phyloP scores from a whole-genome alignment of 2,329 filamentous ascomycete genomes.

The Fusarium keratoplasticum region DNA sequence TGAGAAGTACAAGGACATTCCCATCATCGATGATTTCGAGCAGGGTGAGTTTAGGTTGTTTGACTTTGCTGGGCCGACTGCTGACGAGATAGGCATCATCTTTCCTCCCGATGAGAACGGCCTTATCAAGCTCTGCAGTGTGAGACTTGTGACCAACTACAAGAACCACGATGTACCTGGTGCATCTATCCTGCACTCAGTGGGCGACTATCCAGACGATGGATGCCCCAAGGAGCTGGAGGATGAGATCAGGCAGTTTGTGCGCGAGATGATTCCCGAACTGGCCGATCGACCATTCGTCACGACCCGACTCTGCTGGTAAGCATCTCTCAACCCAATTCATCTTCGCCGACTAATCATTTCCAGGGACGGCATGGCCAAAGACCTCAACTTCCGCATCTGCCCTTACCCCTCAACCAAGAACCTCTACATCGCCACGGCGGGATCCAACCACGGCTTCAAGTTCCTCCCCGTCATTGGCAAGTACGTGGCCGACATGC shows the following conservation, averaged over 20 bases:
- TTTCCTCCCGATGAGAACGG: slow-evolving; percentile 63
- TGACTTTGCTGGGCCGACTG: neutral
- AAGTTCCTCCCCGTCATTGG: slow-evolving; percentile 67
- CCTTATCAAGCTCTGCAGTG: slow-evolving; percentile 65
- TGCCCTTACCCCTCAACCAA: slow-evolving; percentile 30
- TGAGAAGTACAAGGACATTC: slow-evolving; percentile 57
- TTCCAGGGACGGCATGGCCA: slow-evolving; percentile 46
- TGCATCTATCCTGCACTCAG: slow-evolving; percentile 33
- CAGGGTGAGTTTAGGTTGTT: slow-evolving; percentile 19
- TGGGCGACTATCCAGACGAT: slow-evolving; percentile 38
- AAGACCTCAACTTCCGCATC: slow-evolving; percentile 46
- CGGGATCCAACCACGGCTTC: slow-evolving; percentile 64
- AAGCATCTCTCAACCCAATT: slow-evolving; percentile 43
- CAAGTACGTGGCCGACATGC: slow-evolving; percentile 55
- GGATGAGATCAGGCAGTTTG: slow-evolving; percentile 61
- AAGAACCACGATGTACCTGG: slow-evolving; percentile 46
- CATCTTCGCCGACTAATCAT: neutral
- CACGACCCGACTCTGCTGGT: slow-evolving; percentile 57
- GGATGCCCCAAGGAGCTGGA: slow-evolving; percentile 63
- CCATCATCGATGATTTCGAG: slow-evolving; percentile 48
- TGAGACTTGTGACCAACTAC: slow-evolving; percentile 64
- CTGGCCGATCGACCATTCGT: slow-evolving; percentile 60
- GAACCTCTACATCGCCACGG: slow-evolving; percentile 62
- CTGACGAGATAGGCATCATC: slow-evolving; percentile 58
- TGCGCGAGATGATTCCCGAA: slow-evolving; percentile 51